phyloP scores from a whole-genome alignment of 176 grass and related monocot species.

The Olyra latifolia region DNA sequence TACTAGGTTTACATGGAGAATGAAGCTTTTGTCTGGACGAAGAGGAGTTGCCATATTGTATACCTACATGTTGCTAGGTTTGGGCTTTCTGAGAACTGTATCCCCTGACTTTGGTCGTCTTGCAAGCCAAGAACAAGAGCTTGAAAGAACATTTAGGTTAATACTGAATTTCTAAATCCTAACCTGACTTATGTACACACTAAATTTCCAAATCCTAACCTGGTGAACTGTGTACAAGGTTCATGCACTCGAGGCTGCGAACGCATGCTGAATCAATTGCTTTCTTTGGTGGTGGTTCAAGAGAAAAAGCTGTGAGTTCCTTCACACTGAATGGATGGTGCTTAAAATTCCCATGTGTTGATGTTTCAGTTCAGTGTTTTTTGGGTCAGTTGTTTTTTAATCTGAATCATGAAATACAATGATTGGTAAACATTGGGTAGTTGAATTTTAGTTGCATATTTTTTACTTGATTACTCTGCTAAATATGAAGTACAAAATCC shows the following conservation, averaged over 20 bases:
- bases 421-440: not conserved
- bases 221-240: slow-evolving; percentile 56
- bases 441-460: not conserved
- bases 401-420: not conserved
- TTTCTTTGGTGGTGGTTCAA: slow-evolving; percentile 98
- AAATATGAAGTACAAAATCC: not conserved
- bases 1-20: slow-evolving; percentile 98
- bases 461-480: not conserved
- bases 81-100: slow-evolving; percentile 90
- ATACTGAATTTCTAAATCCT: slow-evolving; percentile 21
- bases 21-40: slow-evolving; percentile 93
- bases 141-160: slow-evolving; percentile 97
- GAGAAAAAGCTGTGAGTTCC: slow-evolving; percentile 83
- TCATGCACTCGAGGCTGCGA: slow-evolving; percentile 91
- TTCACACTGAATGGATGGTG: slow-evolving; percentile 4
- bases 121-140: slow-evolving; percentile 90
- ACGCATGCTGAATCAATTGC: slow-evolving; percentile 99
- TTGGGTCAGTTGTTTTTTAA: slow-evolving; percentile 16
- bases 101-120: slow-evolving; percentile 92
- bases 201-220: slow-evolving; percentile 23
- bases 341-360: not conserved
- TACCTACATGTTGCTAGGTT: slow-evolving; percentile 92
- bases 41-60: slow-evolving; percentile 97
- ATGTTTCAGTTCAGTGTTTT: not conserved
- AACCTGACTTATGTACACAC: slow-evolving; percentile 10